Evolutionary conservation across 169 alveolate genomes (phyloP), one percentile per base, ranked within the genome.

Genomic region (Pseudocohnilembus persalinus): DNA sequence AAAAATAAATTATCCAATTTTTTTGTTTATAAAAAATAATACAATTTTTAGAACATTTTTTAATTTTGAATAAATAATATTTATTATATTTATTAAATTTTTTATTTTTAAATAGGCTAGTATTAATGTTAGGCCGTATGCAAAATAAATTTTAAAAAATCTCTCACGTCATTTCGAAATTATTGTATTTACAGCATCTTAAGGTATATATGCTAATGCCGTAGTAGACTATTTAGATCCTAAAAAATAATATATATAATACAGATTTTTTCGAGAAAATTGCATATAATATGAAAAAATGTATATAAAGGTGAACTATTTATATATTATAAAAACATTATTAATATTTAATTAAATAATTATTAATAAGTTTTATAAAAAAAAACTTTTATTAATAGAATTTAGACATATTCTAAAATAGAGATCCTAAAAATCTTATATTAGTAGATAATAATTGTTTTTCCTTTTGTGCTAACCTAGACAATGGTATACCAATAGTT

Each of bases 91-190:
- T n/a, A 25, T 11, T 1, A 68, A 68, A 73, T 81, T 77, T 32
- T 88, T 88, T 0, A 78, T 82, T 28, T 65, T 63, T 24, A 82
- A 91, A 49, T 75, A 89, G 63, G 94, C 94, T 72, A 95, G 95
- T 0, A 90, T 96, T 26, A 96, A 96, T 87, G 83, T 96, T 1
- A 92, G 98, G 79, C 98, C 98, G 27, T 94, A 88, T 87, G 92
- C 93, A 49, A 74, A 84, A 73, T 93, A 95, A 85, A 85, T 89
- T 28, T 81, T 95, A 29, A 78, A 88, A 73, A 83, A 89, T 73
- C 92, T 93, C 27, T 91, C 90, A 82, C 84, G 91, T 65, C 75
- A 81, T 30, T 95, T 88, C 90, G 96, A 95, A 88, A 93, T 95
- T 16, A 90, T 93, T 31, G 92, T 95, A 1, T 95, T 94, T 81